Evolutionary conservation across 2,329 filamentous ascomycete species (phyloP).

Genomic region (Fusarium bactridioides): DNA sequence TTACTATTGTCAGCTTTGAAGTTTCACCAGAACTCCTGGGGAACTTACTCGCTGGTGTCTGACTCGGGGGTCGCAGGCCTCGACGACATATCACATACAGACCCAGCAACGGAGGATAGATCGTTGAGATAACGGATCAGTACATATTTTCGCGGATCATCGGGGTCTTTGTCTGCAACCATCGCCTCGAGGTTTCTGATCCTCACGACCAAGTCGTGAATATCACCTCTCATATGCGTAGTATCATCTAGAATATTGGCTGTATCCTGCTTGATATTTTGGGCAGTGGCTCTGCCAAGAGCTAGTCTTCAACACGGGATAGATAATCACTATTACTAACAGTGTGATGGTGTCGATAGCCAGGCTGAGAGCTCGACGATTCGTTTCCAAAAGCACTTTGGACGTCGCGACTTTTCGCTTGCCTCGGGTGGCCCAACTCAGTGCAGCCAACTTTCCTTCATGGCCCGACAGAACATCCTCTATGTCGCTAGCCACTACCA

Average conservation of each 20-base stretch:
- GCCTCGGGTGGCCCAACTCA: neutral
- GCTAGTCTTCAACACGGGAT: neutral
- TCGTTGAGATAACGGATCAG: conserved; percentile 2
- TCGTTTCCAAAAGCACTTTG: neutral
- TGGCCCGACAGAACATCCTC: neutral
- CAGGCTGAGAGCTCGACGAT: neutral
- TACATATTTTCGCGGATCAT: neutral
- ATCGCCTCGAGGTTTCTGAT: neutral
- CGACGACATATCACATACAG: neutral
- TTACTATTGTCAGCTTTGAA: neutral
- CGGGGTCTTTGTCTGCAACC: neutral
- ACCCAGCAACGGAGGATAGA: neutral
- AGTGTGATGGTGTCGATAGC: conserved; percentile 4
- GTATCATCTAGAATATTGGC: neutral
- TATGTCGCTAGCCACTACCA: neutral
- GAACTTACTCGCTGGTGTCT: neutral
- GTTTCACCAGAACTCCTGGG: rapidly evolving
- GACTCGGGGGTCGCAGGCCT: neutral
- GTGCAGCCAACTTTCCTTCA: neutral
- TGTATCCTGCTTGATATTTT: conserved; percentile 2
- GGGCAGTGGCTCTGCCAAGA: neutral
- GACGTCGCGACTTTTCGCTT: neutral
- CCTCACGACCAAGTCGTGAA: neutral
- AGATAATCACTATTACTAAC: neutral
- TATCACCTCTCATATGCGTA: neutral